phyloP scores from a whole-genome alignment of 139 green algal species.

The Pseudopediastrum boryanum region DNA sequence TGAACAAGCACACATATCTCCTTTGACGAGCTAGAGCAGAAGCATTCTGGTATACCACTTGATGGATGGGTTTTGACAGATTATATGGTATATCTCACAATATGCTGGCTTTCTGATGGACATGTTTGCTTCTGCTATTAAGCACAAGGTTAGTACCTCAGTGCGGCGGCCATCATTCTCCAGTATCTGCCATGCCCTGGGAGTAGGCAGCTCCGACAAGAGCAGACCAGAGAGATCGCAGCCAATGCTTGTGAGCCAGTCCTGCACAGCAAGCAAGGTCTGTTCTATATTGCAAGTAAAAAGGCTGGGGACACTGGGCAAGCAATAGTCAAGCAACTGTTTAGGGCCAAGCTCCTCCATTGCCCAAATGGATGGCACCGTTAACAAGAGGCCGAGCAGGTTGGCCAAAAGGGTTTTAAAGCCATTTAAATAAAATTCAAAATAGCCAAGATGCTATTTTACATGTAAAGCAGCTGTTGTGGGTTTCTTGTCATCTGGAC shows the following conservation, averaged over 20 bases:
- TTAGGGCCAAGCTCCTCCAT: not conserved
- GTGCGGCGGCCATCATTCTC: constrained; percentile 63
- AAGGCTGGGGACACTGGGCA: not conserved
- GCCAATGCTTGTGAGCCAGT: constrained; percentile 48
- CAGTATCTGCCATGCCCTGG: constrained; percentile 71
- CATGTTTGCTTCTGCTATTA: not conserved
- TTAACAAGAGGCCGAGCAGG: not conserved
- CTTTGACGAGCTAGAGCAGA: too few relatives aligned
- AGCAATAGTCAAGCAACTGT: not conserved
- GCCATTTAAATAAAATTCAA: not conserved
- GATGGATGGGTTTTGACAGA: not conserved
- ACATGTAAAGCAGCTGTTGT: too few relatives aligned
- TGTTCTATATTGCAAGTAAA: not conserved
- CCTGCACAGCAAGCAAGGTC: not conserved
- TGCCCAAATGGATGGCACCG: not conserved
- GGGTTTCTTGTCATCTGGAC: not conserved
- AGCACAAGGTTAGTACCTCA: constrained; percentile 40
- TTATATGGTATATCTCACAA: not conserved
- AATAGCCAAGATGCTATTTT: too few relatives aligned
- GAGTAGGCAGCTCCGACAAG: constrained; percentile 39
- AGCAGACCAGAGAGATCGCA: constrained; percentile 49
- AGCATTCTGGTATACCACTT: too few relatives aligned
- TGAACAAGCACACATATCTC: too few relatives aligned
- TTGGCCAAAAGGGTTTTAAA: not conserved
- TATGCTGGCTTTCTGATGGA: not conserved